phyloP scores from a whole-genome alignment of 768 basidiomycete species.

The Paxillus ammoniavirescens region DNA sequence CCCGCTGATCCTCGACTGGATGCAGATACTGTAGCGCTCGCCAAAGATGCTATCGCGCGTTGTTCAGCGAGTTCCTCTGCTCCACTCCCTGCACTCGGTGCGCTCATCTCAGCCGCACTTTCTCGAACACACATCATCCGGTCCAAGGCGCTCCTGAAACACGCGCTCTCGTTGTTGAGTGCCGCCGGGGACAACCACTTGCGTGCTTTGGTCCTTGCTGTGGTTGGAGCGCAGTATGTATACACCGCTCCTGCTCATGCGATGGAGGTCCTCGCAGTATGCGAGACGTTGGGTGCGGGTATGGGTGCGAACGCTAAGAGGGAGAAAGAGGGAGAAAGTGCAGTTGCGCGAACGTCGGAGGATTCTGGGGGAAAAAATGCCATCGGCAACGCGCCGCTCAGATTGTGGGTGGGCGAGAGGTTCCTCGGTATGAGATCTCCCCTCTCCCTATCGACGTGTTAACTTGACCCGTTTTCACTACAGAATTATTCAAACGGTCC shows the following conservation, averaged over 20 bases:
- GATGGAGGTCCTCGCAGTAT: conserved; percentile 59
- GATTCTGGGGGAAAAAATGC: conserved; percentile 25
- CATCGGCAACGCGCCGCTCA: conserved; percentile 61
- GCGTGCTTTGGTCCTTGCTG: conserved; percentile 65
- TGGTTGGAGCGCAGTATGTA: conserved; percentile 68
- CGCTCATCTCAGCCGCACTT: conserved; percentile 18
- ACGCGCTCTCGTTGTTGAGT: conserved; percentile 57
- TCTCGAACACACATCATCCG: conserved; percentile 26
- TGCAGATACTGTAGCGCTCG: conserved; percentile 11
- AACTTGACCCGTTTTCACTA: not conserved
- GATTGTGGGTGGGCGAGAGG: conserved; percentile 73
- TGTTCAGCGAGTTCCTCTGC: conserved; percentile 23
- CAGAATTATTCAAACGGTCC: conserved; percentile 58
- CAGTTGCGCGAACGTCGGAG: not conserved
- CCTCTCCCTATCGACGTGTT: not conserved
- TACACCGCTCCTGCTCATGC: conserved; percentile 73
- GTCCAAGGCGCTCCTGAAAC: conserved; percentile 46
- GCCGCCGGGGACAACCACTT: conserved; percentile 68
- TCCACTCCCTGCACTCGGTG: conserved; percentile 11
- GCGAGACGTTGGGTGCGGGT: conserved; percentile 69
- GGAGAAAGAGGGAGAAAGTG: conserved; percentile 5
- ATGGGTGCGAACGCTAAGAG: conserved; percentile 45
- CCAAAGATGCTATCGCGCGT: conserved; percentile 27
- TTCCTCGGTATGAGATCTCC: conserved; percentile 50
- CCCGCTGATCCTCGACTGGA: conserved; percentile 15